These are phyloP conservation scores for Termitomyces sp. DNA, from an alignment of 768 basidiomycete species.

Conservation along the genomic window DNA sequence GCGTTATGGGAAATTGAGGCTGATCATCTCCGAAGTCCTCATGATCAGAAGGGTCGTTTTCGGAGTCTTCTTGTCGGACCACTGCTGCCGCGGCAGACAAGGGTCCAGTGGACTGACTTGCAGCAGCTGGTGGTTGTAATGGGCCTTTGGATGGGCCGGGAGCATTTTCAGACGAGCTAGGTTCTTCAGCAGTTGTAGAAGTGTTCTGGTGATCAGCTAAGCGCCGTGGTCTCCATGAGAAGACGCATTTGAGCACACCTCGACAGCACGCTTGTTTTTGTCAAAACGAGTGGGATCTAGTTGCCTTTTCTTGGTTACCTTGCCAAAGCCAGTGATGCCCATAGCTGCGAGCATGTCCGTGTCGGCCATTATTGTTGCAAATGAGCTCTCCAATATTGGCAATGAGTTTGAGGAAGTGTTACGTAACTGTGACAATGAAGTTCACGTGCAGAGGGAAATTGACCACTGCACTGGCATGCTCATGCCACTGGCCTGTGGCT, in stretches of 20 bases:
- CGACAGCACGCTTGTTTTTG: conserved; percentile 64
- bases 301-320: conserved; percentile 60
- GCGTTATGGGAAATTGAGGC: conserved; percentile 80
- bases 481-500: background rate
- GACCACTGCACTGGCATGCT: conserved; percentile 1
- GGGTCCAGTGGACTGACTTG: conserved; percentile 23
- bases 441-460: conserved; percentile 8
- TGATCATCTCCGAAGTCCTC: conserved; percentile 43
- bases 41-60: conserved; percentile 57
- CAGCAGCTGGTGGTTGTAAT: background rate
- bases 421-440: conserved; percentile 13
- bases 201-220: conserved; percentile 7
- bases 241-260: conserved; percentile 27
- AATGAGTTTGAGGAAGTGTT: background rate
- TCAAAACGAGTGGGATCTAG: conserved; percentile 80
- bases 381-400: background rate
- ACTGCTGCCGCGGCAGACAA: conserved; percentile 23
- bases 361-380: conserved; percentile 40
- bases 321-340: conserved; percentile 85
- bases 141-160: conserved; percentile 20
- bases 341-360: conserved; percentile 77
- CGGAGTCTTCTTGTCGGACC: conserved; percentile 41
- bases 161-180: conserved; percentile 6
- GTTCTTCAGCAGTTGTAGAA: conserved; percentile 1
- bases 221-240: background rate